Evolutionary conservation across 257 asterid genomes (phyloP), one percentile per base, ranked within the genome.

Genomic region (Fraxinus pennsylvanica): DNA sequence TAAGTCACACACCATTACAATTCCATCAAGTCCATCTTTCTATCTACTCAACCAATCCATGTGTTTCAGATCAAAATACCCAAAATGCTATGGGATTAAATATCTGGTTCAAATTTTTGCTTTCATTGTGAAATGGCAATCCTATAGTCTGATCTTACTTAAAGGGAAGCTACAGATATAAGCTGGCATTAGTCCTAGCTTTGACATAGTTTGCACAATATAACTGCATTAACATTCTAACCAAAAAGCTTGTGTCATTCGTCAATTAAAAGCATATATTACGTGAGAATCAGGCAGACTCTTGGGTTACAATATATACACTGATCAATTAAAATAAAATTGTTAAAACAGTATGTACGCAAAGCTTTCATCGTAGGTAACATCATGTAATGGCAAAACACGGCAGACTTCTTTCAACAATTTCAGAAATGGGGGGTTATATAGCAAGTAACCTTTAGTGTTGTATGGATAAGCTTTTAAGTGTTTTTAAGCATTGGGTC

Each of bases 1-100:
- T 78, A 84, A 75, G 84, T 47, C 66, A 81, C 78, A 79, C 45
- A 47, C 19, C 68, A 54, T 32, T 73, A 30, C 35, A 33, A 43
- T 33, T 80, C 81, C 82, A 76, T 76, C n/a, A 78, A 78, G 72
- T 59, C n/a, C 74, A 39, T 72, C 74, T 76, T 47, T 75, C 76
- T 27, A 68, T 75, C 70, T 59, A 76, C 39, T 13, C 43, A 21
- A 65, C 72, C 77, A 50, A 61, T 74, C 79, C 32, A 25, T 1
- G 68, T 25, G 30, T 61, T 61, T 25, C 5, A 22, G 5, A 61
- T 21, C 5, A 25, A 61, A 61, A 25, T 21, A 61, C 68, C 6
- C 17, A 61, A 61, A 25, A 61, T 25, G 33, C 1, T 17, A 61
- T 25, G 35, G 33, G 33, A 61, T 22, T 2, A 57, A 57, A 21